Conservation (phyloP, 805 yeast genomes). For the Yamadazyma sp. region DNA sequence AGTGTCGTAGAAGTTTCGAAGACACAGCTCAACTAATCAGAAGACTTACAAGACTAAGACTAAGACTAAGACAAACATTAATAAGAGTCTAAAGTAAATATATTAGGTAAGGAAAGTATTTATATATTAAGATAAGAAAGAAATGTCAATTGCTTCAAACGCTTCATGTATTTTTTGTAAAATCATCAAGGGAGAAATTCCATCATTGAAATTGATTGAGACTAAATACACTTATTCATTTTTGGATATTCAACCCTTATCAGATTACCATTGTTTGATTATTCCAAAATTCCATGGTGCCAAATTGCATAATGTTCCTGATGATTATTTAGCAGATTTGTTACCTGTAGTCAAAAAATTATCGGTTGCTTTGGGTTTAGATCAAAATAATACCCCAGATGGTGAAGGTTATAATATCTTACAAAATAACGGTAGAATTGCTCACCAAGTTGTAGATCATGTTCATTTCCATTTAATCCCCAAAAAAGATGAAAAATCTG, state of each 20-base stretch:
- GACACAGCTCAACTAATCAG: too few relatives aligned
- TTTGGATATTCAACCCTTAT: slow-evolving; percentile 89
- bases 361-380: slow-evolving; percentile 67
- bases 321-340: slow-evolving; percentile 81
- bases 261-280: slow-evolving; percentile 83
- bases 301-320: slow-evolving; percentile 87
- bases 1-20: too few relatives aligned
- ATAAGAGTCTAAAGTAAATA: neutral
- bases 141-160: slow-evolving; percentile 6
- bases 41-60: too few relatives aligned
- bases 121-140: too few relatives aligned
- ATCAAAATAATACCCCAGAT: slow-evolving; percentile 53
- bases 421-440: slow-evolving; percentile 92
- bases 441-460: slow-evolving; percentile 94
- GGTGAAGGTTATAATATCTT: slow-evolving; percentile 82
- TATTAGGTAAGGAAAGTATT: too few relatives aligned
- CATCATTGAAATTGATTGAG: slow-evolving; percentile 85
- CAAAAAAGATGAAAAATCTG: slow-evolving; percentile 67
- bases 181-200: slow-evolving; percentile 93
- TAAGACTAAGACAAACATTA: too few relatives aligned
- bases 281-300: slow-evolving; percentile 95
- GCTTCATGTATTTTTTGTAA: slow-evolving; percentile 89
- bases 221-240: slow-evolving; percentile 81
- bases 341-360: slow-evolving; percentile 87
- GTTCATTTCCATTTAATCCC: slow-evolving; percentile 98